Evolutionary conservation across 345 rosid genomes (phyloP).

Genomic region (Gossypium rotundifolium): DNA sequence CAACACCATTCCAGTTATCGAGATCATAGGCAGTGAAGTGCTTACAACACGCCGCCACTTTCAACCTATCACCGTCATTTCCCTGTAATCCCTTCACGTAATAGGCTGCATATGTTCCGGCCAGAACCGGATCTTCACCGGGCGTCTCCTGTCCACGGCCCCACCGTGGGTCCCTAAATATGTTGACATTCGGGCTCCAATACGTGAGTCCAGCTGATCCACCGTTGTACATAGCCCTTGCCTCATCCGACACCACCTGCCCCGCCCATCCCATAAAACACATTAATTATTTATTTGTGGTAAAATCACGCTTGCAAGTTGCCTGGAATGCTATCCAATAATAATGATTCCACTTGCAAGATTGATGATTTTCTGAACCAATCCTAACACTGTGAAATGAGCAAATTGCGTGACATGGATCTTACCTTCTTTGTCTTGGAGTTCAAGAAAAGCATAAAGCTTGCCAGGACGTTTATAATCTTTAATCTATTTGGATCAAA

Average conservation of each 20-base stretch:
- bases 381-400: neutral
- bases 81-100: conserved; percentile 80
- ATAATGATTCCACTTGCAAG: neutral
- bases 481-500: too few relatives aligned
- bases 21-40: conserved; percentile 90
- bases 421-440: neutral
- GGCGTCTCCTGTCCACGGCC: conserved; percentile 92
- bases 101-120: conserved; percentile 66
- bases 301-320: conserved; percentile 1
- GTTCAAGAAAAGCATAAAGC: neutral
- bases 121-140: conserved; percentile 78
- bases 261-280: conserved; percentile 1
- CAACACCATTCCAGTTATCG: conserved; percentile 78
- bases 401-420: neutral
- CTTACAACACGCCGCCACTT: conserved; percentile 82
- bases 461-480: neutral
- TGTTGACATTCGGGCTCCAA: conserved; percentile 80
- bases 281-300: neutral
- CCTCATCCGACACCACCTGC: conserved; percentile 73
- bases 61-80: conserved; percentile 44
- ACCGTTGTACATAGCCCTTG: conserved; percentile 64
- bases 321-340: neutral
- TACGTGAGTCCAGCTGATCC: conserved; percentile 65
- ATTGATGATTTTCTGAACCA: neutral
- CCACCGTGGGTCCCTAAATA: conserved; percentile 84